phyloP scores from a whole-genome alignment of 164 flowering plant genomes.

The Vitis riparia region DNA sequence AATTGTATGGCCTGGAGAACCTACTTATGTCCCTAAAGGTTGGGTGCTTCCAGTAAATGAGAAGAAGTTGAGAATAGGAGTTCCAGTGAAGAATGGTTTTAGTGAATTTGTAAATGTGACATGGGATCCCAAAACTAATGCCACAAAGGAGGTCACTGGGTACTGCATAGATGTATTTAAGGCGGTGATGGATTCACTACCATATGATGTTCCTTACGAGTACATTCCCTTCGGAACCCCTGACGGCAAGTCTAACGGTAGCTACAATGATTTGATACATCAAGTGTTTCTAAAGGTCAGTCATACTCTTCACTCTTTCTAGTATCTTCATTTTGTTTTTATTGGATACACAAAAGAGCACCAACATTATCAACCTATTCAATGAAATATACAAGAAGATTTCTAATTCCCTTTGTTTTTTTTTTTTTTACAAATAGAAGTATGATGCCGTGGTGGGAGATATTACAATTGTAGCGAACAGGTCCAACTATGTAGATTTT shows the following conservation, averaged over 20 bases:
- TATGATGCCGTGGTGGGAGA: constrained; percentile 32
- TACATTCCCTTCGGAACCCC: constrained; percentile 2
- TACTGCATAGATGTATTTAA: constrained; percentile 37
- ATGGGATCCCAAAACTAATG: constrained; percentile 3
- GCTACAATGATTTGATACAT: constrained; percentile 8
- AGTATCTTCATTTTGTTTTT: no score
- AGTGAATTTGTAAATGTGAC: constrained; percentile 27
- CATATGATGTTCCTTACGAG: constrained; percentile 5
- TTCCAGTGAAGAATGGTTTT: constrained; percentile 33
- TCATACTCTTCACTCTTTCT: no score
- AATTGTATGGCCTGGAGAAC: constrained; percentile 44
- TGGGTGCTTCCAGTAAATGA: constrained; percentile 30
- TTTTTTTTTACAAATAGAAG: not conserved
- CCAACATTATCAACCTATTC: no score
- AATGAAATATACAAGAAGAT: no score
- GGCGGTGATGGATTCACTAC: constrained; percentile 12
- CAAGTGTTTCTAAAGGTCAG: not conserved
- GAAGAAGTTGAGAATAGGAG: constrained; percentile 32
- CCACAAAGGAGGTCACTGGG: constrained; percentile 17
- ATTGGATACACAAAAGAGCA: no score
- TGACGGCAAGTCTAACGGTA: not conserved
- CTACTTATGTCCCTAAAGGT: constrained; percentile 23
- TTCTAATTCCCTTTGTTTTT: no score
- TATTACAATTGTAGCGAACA: constrained; percentile 21
- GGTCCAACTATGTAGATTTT: constrained; percentile 37